Percentiles rank a stretch among this genome's conserved stretches.
Evolutionary conservation across 768 basidiomycete genomes (phyloP).

Genomic region (Pulveroboletus sp.): DNA sequence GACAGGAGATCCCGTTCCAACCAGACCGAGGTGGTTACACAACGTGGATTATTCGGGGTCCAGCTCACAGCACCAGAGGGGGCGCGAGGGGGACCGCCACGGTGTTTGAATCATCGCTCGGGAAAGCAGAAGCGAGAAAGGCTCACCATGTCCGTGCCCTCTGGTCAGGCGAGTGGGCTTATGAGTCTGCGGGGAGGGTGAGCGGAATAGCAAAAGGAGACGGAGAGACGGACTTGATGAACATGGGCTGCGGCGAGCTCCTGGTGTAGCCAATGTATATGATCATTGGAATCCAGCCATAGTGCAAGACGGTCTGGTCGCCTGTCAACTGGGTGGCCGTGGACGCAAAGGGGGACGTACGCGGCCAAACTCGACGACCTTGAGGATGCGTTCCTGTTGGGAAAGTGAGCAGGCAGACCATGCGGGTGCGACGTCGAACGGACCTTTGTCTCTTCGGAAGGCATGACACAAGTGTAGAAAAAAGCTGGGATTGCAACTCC

Average conservation of each 20-base stretch:
- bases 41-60: constrained; percentile 29
- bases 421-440: constrained; percentile 1
- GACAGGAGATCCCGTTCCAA: constrained; percentile 48
- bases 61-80: constrained; percentile 7
- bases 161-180: constrained; percentile 79
- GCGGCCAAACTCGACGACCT: constrained; percentile 74
- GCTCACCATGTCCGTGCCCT: constrained; percentile 28
- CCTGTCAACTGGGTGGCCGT: background rate
- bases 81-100: constrained; percentile 52
- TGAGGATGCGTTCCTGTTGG: constrained; percentile 68
- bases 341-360: constrained; percentile 44
- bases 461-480: constrained; percentile 46
- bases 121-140: background rate
- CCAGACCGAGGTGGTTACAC: constrained; percentile 50
- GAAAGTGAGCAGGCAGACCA: background rate
- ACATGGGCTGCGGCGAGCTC: constrained; percentile 89
- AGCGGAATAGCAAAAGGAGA: background rate
- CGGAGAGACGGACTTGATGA: constrained; percentile 81
- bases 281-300: constrained; percentile 94
- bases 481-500: constrained; percentile 31
- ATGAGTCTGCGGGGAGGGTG: constrained; percentile 59
- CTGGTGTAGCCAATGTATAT: constrained; percentile 93
- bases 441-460: constrained; percentile 90
- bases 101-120: constrained; percentile 54
- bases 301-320: constrained; percentile 80